These are phyloP conservation scores for Trifolium subterraneum DNA, from an alignment of 306 rosid genomes.

Conservation along the genomic window DNA sequence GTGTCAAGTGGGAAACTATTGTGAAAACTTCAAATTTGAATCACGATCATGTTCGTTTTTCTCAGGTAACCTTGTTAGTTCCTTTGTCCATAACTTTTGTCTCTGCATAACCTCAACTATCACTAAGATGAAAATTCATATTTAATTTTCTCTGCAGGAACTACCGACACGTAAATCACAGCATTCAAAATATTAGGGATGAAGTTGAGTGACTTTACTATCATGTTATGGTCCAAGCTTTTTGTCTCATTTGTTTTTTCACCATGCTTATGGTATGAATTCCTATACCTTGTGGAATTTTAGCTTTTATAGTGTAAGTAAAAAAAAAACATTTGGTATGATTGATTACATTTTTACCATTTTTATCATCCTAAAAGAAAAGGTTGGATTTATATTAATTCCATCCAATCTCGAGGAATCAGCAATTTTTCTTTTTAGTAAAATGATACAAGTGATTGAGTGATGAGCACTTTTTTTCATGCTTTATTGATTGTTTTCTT, in stretches of 20 bases:
- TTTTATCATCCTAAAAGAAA: background rate
- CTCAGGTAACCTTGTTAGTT: constrained; percentile 70
- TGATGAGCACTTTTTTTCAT: background rate
- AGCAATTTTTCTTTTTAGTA: background rate
- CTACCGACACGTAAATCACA: constrained; percentile 56
- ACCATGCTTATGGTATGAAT: constrained; percentile 17
- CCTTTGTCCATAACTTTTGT: background rate
- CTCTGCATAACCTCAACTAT: constrained; percentile 25
- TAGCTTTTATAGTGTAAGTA: constrained; percentile 29
- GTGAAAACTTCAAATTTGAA: constrained; percentile 78
- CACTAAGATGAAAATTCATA: constrained; percentile 24
- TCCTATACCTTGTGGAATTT: constrained; percentile 31
- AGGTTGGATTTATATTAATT: constrained; percentile 2
- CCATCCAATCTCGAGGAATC: background rate
- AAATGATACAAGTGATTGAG: background rate
- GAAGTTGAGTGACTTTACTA: constrained; percentile 36
- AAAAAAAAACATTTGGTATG: constrained; percentile 12
- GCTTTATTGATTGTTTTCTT: background rate
- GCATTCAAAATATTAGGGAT: constrained; percentile 58
- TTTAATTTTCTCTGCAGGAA: constrained; percentile 63
- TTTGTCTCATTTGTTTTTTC: background rate
- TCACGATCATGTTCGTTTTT: constrained; percentile 78
- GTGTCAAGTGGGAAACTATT: constrained; percentile 90
- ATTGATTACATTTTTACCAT: constrained; percentile 7
- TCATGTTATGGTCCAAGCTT: constrained; percentile 34